Percentiles rank a stretch among this genome's conserved stretches.
phyloP scores from a whole-genome alignment of 495 filamentous ascomycete genomes.

The Daldinia caldariorum region DNA sequence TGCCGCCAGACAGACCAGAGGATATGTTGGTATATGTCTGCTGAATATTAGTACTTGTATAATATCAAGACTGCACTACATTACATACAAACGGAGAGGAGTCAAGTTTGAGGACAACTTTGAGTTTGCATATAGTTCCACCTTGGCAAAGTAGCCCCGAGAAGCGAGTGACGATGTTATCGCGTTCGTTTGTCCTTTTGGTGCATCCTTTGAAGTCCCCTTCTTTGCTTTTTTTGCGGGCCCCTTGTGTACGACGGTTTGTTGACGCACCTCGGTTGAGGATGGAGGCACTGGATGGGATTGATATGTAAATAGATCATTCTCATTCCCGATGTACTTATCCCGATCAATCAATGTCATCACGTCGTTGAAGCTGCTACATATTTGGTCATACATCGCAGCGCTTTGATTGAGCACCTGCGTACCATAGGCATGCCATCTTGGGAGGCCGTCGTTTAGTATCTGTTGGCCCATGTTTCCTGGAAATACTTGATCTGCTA shows the following conservation, averaged over 20 bases:
- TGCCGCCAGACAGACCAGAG: conserved; percentile 76
- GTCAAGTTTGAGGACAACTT: conserved; percentile 72
- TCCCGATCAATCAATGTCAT: conserved; percentile 76
- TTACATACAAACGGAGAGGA: conserved; percentile 69
- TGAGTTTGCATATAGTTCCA: conserved; percentile 81
- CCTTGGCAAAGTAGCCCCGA: conserved; percentile 76
- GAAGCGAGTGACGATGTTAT: conserved; percentile 54
- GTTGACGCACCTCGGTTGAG: conserved; percentile 30
- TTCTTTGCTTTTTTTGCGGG: conserved; percentile 46
- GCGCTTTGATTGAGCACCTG: conserved; percentile 58
- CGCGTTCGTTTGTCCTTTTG: conserved; percentile 51
- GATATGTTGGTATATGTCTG: conserved; percentile 74
- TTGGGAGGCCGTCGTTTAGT: conserved; percentile 51
- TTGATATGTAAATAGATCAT: conserved; percentile 62
- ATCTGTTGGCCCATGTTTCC: conserved; percentile 45
- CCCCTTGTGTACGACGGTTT: conserved; percentile 34
- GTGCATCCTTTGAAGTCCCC: conserved; percentile 39
- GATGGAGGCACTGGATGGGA: conserved; percentile 44
- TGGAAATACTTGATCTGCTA: conserved; percentile 49
- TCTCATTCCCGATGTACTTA: conserved; percentile 69
- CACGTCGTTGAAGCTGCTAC: conserved; percentile 66
- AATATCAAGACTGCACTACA: background rate
- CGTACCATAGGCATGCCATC: conserved; percentile 50
- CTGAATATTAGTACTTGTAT: background rate
- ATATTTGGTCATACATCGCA: conserved; percentile 66